A percentile compares a stretch with the other conserved stretches of the same genome.
phyloP scores from a whole-genome alignment of 352 stramenopile species.

The Pythium dissotocum region DNA sequence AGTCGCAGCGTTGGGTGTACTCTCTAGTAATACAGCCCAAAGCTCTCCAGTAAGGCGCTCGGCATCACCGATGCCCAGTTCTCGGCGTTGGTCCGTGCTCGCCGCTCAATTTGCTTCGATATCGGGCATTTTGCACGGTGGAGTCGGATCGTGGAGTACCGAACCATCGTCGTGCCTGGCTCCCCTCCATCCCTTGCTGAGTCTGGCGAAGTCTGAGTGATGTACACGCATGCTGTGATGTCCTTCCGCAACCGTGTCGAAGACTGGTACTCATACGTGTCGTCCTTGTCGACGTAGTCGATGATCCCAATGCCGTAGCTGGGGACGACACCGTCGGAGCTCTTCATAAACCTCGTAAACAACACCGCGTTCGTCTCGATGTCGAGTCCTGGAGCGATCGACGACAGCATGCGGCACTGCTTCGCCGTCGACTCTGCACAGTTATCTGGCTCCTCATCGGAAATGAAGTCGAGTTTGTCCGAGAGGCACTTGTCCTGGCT shows the following conservation, averaged over 20 bases:
- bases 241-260: constrained; percentile 13
- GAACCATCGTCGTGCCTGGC: constrained; percentile 3
- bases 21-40: not conserved
- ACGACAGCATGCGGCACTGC: constrained; percentile 11
- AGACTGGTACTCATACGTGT: constrained; percentile 12
- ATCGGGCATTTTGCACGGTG: constrained; percentile 6
- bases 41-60: constrained; percentile 5
- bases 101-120: not conserved
- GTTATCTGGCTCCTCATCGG: constrained; percentile 17
- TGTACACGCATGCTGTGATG: constrained; percentile 6
- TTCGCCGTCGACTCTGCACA: not conserved
- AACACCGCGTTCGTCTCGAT: constrained; percentile 23
- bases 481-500: constrained; percentile 17
- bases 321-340: not conserved
- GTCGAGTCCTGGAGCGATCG: not conserved
- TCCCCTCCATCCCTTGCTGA: not conserved
- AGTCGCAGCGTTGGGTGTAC: no score
- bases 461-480: constrained; percentile 14
- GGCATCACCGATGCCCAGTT: constrained; percentile 11
- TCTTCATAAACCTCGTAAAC: constrained; percentile 7
- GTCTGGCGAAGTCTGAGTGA: not conserved
- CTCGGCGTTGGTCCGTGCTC: not conserved
- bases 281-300: constrained; percentile 24
- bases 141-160: constrained; percentile 6
- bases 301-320: constrained; percentile 4